Base-by-base conservation (phyloP, 345 rosid species). In the Aegle marmelos region DNA sequence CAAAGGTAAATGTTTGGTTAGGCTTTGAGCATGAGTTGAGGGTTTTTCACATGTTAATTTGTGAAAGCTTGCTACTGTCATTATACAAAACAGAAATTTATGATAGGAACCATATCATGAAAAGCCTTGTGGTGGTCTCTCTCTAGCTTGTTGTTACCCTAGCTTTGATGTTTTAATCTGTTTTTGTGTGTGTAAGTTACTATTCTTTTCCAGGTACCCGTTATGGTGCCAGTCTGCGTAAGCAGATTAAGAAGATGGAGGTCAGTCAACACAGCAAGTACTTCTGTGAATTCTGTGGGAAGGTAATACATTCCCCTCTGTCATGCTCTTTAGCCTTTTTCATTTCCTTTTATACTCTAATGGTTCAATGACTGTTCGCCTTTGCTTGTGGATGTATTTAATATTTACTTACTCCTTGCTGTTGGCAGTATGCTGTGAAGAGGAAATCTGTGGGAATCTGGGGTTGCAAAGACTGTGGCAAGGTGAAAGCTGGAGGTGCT, bases 201-300 rank as follows among this genome's bases (percentile, higher is more conserved):
- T n/a, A 19, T 57, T 9, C 14, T 2, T 28, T 68, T 84, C 61
- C 50, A 92, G 97, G 91, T 67, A 90, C 93, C 67, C 90, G 97
- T 1, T 92, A 92, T 82, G 97, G 97, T 74, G 97, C 97, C 56
- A 92, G 97, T 87, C 75, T 92, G 84, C 85, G 97, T 66, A 92
- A 90, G 88, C 94, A 92, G 85, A 92, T 92, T 16, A 92, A 90
- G 89, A 89, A 90, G 84, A 92, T 90, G 96, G 93, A 90, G 76
- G 91, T 92, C 4, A 89, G 91, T 11, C 97, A 90, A 63, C 97
- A 92, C 82, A 88, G 92, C 91, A 92, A 90, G 83, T 92, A 79
- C 81, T 92, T 92, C 79, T 90, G 97, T 31, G 97, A 92, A 83
- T 92, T 92, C 79, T 92, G 97, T 0, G 97, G 97, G 30, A 92